Evolutionary conservation across 2,329 filamentous ascomycete species (phyloP), one percentile per base, ranked within the genome.

Genomic region (Phialocephala subalpina): DNA sequence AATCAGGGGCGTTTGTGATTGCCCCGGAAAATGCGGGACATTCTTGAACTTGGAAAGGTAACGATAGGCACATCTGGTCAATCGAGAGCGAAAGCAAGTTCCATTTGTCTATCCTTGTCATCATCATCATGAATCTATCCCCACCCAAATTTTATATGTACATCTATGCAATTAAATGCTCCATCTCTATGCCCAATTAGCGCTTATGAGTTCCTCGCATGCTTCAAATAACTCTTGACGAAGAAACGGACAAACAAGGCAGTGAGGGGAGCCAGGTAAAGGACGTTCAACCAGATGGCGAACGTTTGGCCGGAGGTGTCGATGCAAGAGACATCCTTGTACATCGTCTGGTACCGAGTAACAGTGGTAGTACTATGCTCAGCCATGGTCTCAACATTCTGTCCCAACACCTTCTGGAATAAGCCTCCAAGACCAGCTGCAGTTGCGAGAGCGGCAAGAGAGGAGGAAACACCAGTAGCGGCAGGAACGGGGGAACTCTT

Each of bases 291-390:
- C 77, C 87, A 87, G 71, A 90, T 84, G 66, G 90, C 90, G 70
- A 92, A 92, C 4, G 86, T 87, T 76, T 92, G 86, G 7, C 90
- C 90, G 20, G 83, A 86, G 12, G 90, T 92, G 75, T 91, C 89
- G 69, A 92, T 83, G 77, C 90, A 92, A 67, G 87, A 83, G 57
- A 89, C 81, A 69, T 82, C 84, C 64, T 82, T 81, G 67, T 82
- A 80, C 57, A 83, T 81, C 27, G 80, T 74, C 18, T 64, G 61
- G 63, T 77, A 74, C 59, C 64, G 55, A 29, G 62, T 62, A 18
- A 40, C 58, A 29, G 36, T 61, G 9, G n/a, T 36, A n/a, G 18
- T 29, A 58, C 59, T 55, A 47, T 63, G n/a, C 52, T 61, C 45
- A 14, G 12, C 12, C 7, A 16, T 40, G 55, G 16, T 9, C 18